phyloP scores from a whole-genome alignment of 108 stramenopile genomes.

The Skeletonema grethae region DNA sequence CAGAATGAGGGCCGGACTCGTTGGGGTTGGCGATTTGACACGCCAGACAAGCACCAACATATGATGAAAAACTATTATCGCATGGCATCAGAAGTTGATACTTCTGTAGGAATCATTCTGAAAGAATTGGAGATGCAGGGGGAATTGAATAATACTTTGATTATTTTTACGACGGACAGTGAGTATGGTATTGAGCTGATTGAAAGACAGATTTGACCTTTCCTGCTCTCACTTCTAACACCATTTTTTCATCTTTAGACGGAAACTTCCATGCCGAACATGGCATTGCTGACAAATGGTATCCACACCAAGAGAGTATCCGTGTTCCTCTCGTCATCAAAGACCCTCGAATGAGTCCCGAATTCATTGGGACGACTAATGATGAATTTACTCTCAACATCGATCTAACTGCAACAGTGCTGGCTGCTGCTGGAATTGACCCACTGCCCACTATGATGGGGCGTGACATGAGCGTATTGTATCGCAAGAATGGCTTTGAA shows the following conservation, averaged over 20 bases:
- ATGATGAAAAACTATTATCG: slow-evolving; percentile 83
- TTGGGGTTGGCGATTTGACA: slow-evolving; percentile 66
- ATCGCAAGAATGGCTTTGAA: slow-evolving; percentile 41
- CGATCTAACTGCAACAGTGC: slow-evolving; percentile 68
- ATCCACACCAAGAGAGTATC: slow-evolving; percentile 73
- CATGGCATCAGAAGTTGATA: slow-evolving; percentile 83
- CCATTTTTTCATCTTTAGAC: not conserved
- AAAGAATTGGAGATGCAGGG: slow-evolving; percentile 53
- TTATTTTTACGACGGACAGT: slow-evolving; percentile 80
- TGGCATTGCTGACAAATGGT: slow-evolving; percentile 82
- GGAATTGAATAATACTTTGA: slow-evolving; percentile 58
- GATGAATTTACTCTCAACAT: slow-evolving; percentile 70
- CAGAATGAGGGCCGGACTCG: slow-evolving; percentile 74
- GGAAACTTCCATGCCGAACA: slow-evolving; percentile 66
- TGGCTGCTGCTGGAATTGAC: slow-evolving; percentile 63
- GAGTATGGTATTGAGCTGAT: slow-evolving; percentile 10
- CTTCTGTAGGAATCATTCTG: slow-evolving; percentile 55
- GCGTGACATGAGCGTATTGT: slow-evolving; percentile 65
- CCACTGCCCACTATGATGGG: slow-evolving; percentile 65
- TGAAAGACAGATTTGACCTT: not conserved
- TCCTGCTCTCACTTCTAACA: not conserved
- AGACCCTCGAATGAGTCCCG: slow-evolving; percentile 67
- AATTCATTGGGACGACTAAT: slow-evolving; percentile 51
- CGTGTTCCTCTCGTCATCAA: slow-evolving; percentile 70
- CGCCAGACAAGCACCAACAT: slow-evolving; percentile 58